Evolutionary conservation across 2,329 filamentous ascomycete genomes (phyloP).

Genomic region (Emericellopsis atlantica): DNA sequence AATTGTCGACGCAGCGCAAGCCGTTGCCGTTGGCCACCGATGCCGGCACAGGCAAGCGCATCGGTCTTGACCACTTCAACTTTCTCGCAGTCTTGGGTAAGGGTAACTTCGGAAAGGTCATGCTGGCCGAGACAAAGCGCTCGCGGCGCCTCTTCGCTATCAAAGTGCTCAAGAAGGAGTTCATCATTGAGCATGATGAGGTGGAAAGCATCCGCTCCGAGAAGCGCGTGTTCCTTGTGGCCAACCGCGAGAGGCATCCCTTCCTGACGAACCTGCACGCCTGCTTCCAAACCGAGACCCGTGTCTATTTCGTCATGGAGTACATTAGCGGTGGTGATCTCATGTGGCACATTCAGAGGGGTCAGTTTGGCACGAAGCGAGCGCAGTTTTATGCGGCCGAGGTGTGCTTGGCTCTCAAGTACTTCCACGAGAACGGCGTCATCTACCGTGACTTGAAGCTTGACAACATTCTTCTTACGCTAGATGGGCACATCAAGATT

Average conservation of each 20-base stretch:
- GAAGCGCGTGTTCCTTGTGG: slow-evolving; percentile 93
- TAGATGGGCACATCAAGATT: slow-evolving; percentile 98
- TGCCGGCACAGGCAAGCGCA: slow-evolving; percentile 65
- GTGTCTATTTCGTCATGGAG: slow-evolving; percentile 99
- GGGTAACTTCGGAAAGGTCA: slow-evolving; percentile 99
- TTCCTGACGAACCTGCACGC: slow-evolving; percentile 93
- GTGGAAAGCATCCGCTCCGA: slow-evolving; percentile 96
- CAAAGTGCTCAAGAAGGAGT: slow-evolving; percentile 98
- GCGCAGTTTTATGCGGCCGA: slow-evolving; percentile 99
- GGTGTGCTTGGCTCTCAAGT: slow-evolving; percentile 92
- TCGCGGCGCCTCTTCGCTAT: slow-evolving; percentile 91
- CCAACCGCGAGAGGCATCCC: slow-evolving; percentile 92
- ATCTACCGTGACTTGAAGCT: slow-evolving; percentile 97
- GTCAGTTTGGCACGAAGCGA: slow-evolving; percentile 88
- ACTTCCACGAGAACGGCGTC: slow-evolving; percentile 98
- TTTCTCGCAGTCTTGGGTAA: slow-evolving; percentile 97
- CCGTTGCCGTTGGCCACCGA: slow-evolving; percentile 59
- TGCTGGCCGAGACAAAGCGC: slow-evolving; percentile 94
- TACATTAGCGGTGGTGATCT: slow-evolving; percentile 97
- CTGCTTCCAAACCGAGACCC: slow-evolving; percentile 97
- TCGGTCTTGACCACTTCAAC: slow-evolving; percentile 97
- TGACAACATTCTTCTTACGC: slow-evolving; percentile 79
- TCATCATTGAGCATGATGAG: slow-evolving; percentile 99
- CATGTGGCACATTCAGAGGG: slow-evolving; percentile 97
- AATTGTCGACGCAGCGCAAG: slow-evolving; percentile 30